A percentile compares a stretch with the other conserved stretches of the same genome.
Conservation (phyloP, 2,329 filamentous ascomycete species). For the Colletotrichum karsti region DNA sequence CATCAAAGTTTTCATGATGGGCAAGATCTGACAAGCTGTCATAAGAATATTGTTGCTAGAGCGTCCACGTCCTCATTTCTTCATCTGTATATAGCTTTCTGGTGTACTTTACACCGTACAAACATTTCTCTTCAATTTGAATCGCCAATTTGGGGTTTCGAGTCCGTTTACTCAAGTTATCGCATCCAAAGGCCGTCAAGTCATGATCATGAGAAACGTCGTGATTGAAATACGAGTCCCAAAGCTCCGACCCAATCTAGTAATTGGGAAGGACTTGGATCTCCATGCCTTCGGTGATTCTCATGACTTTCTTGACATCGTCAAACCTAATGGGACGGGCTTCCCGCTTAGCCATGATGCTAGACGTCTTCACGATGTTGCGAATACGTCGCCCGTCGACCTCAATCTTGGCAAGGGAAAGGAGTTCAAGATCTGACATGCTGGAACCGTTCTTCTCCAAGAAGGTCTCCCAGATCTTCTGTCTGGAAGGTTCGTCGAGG, state of each 20-base stretch:
- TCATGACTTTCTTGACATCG: constrained; percentile 33
- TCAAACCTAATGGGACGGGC: constrained; percentile 25
- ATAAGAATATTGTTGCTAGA: too few species aligned
- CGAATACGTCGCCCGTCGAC: constrained; percentile 33
- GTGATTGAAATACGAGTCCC: too few species aligned
- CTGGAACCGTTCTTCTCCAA: constrained; percentile 23
- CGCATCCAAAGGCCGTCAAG: too few species aligned
- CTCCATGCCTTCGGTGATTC: constrained; percentile 33
- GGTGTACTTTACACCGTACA: not conserved
- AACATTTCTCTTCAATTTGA: accelerated
- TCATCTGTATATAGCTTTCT: not conserved
- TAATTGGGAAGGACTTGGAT: not conserved
- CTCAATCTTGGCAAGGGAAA: constrained; percentile 27
- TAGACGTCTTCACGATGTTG: constrained; percentile 34
- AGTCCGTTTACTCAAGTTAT: too few species aligned
- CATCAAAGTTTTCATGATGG: too few species aligned
- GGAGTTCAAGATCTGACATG: constrained; percentile 23
- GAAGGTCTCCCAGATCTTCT: constrained; percentile 36
- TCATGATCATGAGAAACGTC: too few species aligned
- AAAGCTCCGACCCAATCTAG: too few species aligned
- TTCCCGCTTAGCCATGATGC: constrained; percentile 33
- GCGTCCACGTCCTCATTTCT: not conserved
- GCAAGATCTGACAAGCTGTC: too few species aligned
- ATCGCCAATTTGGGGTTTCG: too few species aligned
- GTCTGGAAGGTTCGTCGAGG: constrained; percentile 31